Evolutionary conservation across 148 eudicot genomes (phyloP).

Genomic region (Selenicereus undatus): DNA sequence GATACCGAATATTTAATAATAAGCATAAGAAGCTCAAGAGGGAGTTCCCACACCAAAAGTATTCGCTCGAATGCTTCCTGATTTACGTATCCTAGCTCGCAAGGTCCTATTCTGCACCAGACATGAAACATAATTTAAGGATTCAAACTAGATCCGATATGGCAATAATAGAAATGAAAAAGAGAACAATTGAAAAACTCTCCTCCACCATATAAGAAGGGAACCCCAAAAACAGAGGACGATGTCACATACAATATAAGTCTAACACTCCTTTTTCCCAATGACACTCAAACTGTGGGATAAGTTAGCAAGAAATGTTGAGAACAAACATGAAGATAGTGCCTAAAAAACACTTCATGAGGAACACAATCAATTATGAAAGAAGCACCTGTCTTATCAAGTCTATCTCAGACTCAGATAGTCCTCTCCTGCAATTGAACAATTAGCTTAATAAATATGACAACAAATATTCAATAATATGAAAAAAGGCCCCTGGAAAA

Average conservation of each 20-base stretch:
- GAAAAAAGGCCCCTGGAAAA: background rate
- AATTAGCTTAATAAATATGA: conserved; percentile 10
- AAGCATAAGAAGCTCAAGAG: conserved; percentile 11
- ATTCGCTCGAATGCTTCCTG: conserved; percentile 55
- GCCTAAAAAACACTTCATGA: background rate
- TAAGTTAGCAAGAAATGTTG: background rate
- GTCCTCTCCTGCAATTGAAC: conserved; percentile 72
- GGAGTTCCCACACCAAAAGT: conserved; percentile 51
- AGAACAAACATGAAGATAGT: background rate
- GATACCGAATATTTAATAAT: background rate
- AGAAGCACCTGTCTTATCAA: conserved; percentile 69
- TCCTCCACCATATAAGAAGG: background rate
- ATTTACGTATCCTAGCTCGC: conserved; percentile 63
- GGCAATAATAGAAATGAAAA: conserved; percentile 7
- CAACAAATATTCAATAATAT: background rate
- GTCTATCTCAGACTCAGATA: conserved; percentile 76
- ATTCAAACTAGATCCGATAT: background rate
- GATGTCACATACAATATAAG: background rate
- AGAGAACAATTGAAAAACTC: background rate
- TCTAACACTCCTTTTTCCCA: conserved; percentile 4
- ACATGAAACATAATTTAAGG: conserved; percentile 1
- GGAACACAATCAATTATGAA: background rate
- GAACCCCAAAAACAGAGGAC: too few relatives aligned
- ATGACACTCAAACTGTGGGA: background rate
- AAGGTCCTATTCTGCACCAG: conserved; percentile 61